Percentiles rank a stretch among this genome's conserved stretches.
Evolutionary conservation across 1,284 basidiomycete genomes (phyloP).

Genomic region (Sanghuangporus weigelae): DNA sequence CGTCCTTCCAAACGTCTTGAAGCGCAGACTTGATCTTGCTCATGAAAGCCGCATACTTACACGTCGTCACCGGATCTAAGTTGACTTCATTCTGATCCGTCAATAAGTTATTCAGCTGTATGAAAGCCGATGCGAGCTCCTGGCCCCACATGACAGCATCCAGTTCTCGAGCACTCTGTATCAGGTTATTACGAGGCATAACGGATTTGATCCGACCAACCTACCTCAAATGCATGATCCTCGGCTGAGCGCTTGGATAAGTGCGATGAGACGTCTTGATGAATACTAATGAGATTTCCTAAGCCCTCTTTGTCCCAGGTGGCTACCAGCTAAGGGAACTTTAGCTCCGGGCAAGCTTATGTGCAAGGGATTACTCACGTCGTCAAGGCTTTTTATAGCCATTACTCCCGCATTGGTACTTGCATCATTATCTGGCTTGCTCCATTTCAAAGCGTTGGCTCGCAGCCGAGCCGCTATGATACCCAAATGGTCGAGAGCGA

Average conservation of each 20-base stretch:
- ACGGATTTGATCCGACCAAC: constrained; percentile 20
- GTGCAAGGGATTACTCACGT: constrained; percentile 38
- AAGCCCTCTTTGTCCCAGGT: constrained; percentile 47
- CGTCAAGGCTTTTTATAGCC: constrained; percentile 57
- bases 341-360: neutral
- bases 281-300: constrained; percentile 50
- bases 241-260: constrained; percentile 63
- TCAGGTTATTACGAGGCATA: neutral
- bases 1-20: constrained; percentile 63
- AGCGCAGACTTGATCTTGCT: constrained; percentile 54
- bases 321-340: constrained; percentile 47
- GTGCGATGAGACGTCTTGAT: constrained; percentile 60
- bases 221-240: constrained; percentile 74
- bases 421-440: constrained; percentile 27
- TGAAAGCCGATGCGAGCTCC: constrained; percentile 61
- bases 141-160: constrained; percentile 68
- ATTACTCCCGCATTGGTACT: constrained; percentile 20
- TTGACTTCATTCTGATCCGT: constrained; percentile 30
- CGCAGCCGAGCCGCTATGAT: constrained; percentile 84
- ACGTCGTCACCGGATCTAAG: constrained; percentile 25
- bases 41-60: constrained; percentile 43
- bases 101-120: constrained; percentile 44
- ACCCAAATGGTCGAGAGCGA: constrained; percentile 91
- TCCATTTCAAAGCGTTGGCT: constrained; percentile 49
- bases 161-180: constrained; percentile 71